These are phyloP conservation scores for Wickerhamiella azymoides DNA, from an alignment of 805 yeast genomes.

Conservation along the genomic window DNA sequence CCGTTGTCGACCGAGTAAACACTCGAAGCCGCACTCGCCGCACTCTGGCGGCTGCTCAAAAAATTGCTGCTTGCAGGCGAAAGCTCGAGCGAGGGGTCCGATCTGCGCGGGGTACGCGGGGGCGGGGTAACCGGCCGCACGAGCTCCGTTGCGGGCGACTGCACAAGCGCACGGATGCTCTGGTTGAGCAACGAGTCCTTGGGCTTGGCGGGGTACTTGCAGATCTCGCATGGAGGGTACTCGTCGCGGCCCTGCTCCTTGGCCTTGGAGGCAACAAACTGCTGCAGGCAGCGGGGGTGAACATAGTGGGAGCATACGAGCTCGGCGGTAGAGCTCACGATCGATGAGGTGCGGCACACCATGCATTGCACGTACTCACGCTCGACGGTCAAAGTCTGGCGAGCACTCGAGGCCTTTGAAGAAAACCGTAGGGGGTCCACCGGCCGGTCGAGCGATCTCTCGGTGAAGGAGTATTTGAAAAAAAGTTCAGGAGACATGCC, in stretches of 20 bases:
- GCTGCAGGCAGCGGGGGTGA: constrained; percentile 8
- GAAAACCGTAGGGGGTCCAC: background rate
- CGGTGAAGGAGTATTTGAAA: too few relatives aligned
- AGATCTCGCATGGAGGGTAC: constrained; percentile 7
- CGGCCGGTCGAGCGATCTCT: background rate
- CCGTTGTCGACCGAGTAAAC: background rate
- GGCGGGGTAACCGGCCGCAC: background rate
- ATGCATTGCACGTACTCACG: constrained; percentile 8
- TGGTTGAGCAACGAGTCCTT: constrained; percentile 4
- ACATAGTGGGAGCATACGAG: constrained; percentile 10
- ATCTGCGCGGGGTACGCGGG: background rate
- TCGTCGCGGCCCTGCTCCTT: background rate
- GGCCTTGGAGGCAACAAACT: background rate
- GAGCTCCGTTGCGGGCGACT: background rate
- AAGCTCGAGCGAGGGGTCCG: background rate
- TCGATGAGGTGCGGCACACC: constrained; percentile 3
- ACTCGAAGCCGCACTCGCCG: background rate
- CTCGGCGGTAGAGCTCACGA: constrained; percentile 1
- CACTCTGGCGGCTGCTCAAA: background rate
- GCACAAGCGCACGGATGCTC: constrained; percentile 1
- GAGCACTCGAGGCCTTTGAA: background rate
- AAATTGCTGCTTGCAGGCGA: background rate
- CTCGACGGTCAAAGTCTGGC: background rate
- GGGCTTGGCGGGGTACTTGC: constrained; percentile 10
- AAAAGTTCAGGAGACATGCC: too few relatives aligned